These are phyloP conservation scores for Stevia rebaudiana DNA, from an alignment of 140 eudicot genomes.

Conservation along the genomic window DNA sequence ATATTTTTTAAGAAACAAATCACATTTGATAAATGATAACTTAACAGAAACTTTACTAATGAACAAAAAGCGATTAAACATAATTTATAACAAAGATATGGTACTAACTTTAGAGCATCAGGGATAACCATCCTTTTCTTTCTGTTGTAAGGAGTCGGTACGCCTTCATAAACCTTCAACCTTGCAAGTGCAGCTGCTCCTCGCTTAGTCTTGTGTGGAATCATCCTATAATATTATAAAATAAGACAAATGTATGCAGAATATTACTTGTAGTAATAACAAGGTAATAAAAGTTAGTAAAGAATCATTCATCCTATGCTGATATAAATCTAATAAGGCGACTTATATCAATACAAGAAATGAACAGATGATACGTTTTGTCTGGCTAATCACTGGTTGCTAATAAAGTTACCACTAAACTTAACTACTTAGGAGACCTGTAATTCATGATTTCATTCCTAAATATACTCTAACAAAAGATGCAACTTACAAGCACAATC, in stretches of 20 bases:
- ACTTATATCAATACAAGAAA: background rate
- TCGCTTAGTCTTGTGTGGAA: slow-evolving; percentile 61
- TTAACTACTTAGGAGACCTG: background rate
- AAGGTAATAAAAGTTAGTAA: no score
- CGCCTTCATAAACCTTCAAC: slow-evolving; percentile 71
- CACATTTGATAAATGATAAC: background rate
- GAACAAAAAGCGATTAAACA: background rate
- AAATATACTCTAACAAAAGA: background rate
- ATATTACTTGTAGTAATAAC: background rate
- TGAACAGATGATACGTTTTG: background rate
- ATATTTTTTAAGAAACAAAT: background rate
- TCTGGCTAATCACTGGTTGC: background rate
- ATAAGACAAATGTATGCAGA: background rate
- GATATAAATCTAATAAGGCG: background rate
- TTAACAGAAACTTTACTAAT: background rate
- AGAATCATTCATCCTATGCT: no score
- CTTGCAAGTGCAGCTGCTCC: slow-evolving; percentile 65
- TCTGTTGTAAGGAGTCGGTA: slow-evolving; percentile 80
- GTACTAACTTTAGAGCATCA: slow-evolving; percentile 65
- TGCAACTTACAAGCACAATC: background rate
- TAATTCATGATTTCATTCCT: background rate
- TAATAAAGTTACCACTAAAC: background rate
- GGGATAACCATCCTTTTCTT: slow-evolving; percentile 74
- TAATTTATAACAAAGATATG: background rate
- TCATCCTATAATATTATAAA: slow-evolving; percentile 40